phyloP scores from a whole-genome alignment of 257 asterid genomes.

The Nicotiana benthamiana region DNA sequence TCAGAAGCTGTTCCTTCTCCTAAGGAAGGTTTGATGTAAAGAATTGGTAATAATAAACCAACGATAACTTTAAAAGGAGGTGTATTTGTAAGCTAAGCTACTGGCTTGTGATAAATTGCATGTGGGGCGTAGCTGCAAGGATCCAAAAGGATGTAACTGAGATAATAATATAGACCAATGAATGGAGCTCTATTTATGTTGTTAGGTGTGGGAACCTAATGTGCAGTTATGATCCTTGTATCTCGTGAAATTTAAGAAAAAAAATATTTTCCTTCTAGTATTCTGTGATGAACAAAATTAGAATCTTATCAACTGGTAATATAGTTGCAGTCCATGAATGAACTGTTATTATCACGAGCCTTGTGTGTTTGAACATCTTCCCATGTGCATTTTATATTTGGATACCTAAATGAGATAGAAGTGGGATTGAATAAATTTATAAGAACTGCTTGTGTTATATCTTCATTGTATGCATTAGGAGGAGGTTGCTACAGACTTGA shows the following conservation, averaged over 20 bases:
- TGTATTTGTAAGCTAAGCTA: neutral
- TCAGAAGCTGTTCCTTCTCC: slow-evolving; percentile 64
- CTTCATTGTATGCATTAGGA: no score
- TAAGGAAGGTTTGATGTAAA: slow-evolving; percentile 50
- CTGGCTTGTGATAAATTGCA: neutral
- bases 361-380: neutral
- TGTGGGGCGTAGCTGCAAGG: neutral
- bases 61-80: neutral
- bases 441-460: no score
- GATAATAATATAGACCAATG: neutral
- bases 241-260: neutral
- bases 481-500: no score
- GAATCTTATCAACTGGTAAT: neutral
- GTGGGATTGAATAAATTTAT: neutral
- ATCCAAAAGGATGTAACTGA: neutral
- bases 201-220: neutral
- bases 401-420: neutral
- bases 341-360: neutral
- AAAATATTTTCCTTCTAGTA: neutral
- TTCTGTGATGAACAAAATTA: neutral
- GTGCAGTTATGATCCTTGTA: neutral
- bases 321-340: neutral
- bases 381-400: neutral
- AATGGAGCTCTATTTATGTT: neutral
- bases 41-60: neutral